Evolutionary conservation across 768 basidiomycete genomes (phyloP), one percentile per base, ranked within the genome.

Genomic region (Tulasnella sp.): DNA sequence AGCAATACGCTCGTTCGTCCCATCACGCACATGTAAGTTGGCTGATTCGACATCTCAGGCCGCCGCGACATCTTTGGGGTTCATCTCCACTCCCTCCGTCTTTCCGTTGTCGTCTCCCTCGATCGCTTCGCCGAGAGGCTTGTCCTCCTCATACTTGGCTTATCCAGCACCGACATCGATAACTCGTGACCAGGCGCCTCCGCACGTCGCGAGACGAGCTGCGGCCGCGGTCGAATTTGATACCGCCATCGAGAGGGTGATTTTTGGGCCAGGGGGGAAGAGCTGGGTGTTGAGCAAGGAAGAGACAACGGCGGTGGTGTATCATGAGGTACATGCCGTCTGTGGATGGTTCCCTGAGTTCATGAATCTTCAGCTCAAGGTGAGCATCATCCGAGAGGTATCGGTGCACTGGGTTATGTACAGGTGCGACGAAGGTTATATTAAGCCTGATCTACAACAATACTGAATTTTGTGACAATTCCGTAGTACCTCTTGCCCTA

Each of bases 271-370:
- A 66, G 96, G 98, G 78, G 80, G 91, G 69, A 99, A 97, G 80
- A 91, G 86, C 64, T 77, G 94, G 60, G 88, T 98, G 27, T 76
- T 99, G 47, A 93, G 88, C 67, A 79, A 83, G 23, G 92, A 96
- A 66, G 96, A 99, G 79, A 99, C 98, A 83, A 94, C 85, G 75
- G 97, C 88, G 0, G 94, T 98, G 44, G 96, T 96, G 7, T 97
- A 98, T 70, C 96, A 99, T 68, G 96, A 99, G 76, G 96, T 96
- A 3, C 96, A 99, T 72, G 96, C 96, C 23, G 85, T 98, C 47
- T 94, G 90, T 68, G 96, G 96, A 3, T 99, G 96, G 96, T 97
- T 88, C 79, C 75, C 98, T 65, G 92, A 98, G 73, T 90, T 94
- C 64, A 95, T 95, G 45, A 93, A 98, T 69, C 95, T 96, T 38